These are phyloP conservation scores for Torrubiella hemipterigena DNA, from an alignment of 2,329 filamentous ascomycete genomes.

Conservation along the genomic window DNA sequence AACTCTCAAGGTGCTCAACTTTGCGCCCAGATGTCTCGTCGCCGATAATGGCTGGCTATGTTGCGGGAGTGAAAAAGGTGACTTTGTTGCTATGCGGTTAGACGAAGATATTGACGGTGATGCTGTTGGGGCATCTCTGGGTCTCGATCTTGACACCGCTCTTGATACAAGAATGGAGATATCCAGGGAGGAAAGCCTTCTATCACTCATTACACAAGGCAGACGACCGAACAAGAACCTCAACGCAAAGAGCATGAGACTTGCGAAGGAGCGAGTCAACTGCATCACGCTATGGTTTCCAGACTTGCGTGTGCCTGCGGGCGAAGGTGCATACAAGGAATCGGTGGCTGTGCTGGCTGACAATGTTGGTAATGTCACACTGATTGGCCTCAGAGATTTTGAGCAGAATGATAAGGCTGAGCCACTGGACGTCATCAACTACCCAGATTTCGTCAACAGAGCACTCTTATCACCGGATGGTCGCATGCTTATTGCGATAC, in stretches of 20 bases:
- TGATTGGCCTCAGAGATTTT: slow-evolving; percentile 65
- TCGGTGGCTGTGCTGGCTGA: slow-evolving; percentile 68
- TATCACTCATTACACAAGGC: slow-evolving; percentile 25
- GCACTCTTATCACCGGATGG: slow-evolving; percentile 90
- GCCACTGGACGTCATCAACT: slow-evolving; percentile 56
- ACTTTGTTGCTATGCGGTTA: slow-evolving; percentile 71
- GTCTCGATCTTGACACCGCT: slow-evolving; percentile 21
- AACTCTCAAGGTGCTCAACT: slow-evolving; percentile 59
- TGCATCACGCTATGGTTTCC: slow-evolving; percentile 55
- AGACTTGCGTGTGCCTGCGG: slow-evolving; percentile 17
- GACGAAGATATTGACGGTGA: slow-evolving; percentile 21
- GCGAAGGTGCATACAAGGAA: slow-evolving; percentile 29
- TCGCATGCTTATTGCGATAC: slow-evolving; percentile 65
- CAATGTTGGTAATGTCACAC: slow-evolving; percentile 79
- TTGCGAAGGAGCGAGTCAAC: slow-evolving; percentile 51
- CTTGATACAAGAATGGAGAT: slow-evolving; percentile 18
- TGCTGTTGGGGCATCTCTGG: slow-evolving; percentile 13
- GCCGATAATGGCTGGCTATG: slow-evolving; percentile 81
- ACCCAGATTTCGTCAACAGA: slow-evolving; percentile 84
- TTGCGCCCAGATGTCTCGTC: slow-evolving; percentile 74
- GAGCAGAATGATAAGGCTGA: slow-evolving; percentile 30
- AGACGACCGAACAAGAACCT: slow-evolving; percentile 29
- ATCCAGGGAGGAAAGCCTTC: slow-evolving; percentile 19
- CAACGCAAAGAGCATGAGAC: slow-evolving; percentile 37
- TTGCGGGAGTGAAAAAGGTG: slow-evolving; percentile 77